These are phyloP conservation scores for Camellia japonica DNA, from an alignment of 148 eudicot species.

Conservation along the genomic window DNA sequence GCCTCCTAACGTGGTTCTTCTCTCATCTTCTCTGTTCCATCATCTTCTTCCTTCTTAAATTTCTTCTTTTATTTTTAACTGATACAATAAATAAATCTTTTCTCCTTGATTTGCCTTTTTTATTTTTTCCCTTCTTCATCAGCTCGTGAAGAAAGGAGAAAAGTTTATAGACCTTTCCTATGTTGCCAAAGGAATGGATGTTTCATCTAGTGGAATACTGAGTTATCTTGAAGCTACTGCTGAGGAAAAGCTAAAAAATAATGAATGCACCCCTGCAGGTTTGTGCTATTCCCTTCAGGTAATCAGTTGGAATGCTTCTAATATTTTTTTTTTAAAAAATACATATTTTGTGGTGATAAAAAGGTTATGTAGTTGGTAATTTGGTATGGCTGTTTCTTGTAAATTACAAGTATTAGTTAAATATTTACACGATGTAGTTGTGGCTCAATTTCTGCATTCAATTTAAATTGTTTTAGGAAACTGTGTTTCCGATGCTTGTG, in stretches of 20 bases:
- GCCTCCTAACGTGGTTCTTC: too few relatives aligned
- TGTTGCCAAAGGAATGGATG: conserved; percentile 98
- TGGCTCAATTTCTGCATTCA: neutral
- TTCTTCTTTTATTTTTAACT: too few relatives aligned
- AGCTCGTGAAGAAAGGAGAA: conserved; percentile 97
- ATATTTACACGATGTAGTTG: neutral
- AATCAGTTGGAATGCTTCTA: conserved; percentile 12
- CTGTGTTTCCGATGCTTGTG: conserved; percentile 94
- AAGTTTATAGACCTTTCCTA: conserved; percentile 87
- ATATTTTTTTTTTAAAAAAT: too few relatives aligned
- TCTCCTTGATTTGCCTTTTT: neutral
- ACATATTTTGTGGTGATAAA: neutral
- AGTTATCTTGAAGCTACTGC: conserved; percentile 86
- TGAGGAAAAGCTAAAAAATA: conserved; percentile 75
- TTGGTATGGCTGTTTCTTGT: neutral
- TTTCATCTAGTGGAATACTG: conserved; percentile 90
- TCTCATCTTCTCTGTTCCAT: too few relatives aligned
- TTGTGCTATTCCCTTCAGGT: conserved; percentile 96
- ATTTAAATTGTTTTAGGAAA: conserved; percentile 52
- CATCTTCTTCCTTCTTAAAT: too few relatives aligned
- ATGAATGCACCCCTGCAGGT: conserved; percentile 93
- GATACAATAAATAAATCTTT: neutral
- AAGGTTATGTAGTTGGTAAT: neutral
- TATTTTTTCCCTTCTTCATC: conserved; percentile 17
- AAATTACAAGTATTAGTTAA: neutral